Conservation (phyloP, 164 flowering plant species). For the Pachysandra terminalis region DNA sequence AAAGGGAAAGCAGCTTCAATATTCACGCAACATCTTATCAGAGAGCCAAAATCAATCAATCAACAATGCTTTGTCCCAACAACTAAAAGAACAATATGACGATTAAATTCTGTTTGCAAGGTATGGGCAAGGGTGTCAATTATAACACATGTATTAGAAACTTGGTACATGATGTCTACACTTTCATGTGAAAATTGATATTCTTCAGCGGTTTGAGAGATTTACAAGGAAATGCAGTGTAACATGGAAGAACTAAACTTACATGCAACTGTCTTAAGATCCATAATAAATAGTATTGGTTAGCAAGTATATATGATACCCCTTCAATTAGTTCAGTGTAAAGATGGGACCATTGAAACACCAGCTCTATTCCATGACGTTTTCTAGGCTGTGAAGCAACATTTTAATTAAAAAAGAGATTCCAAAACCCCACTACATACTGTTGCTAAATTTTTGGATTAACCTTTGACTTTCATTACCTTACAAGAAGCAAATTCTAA, state of each 20-base stretch:
- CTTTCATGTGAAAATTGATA: background rate
- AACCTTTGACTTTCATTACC: background rate
- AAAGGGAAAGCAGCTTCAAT: slow-evolving; percentile 1
- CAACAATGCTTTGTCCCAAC: too few relatives aligned
- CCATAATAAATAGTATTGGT: too few relatives aligned
- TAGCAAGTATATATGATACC: too few relatives aligned
- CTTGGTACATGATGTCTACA: background rate
- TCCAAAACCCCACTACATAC: background rate
- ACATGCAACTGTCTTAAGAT: too few relatives aligned
- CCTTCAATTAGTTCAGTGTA: too few relatives aligned
- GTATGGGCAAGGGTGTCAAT: background rate
- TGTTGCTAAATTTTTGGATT: background rate
- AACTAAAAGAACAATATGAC: background rate
- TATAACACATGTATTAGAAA: too few relatives aligned
- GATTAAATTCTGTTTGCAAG: background rate
- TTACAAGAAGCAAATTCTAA: background rate
- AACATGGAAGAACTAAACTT: too few relatives aligned
- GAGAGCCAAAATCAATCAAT: background rate
- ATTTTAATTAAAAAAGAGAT: background rate
- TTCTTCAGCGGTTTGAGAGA: background rate
- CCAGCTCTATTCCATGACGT: too few relatives aligned
- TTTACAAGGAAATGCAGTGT: background rate
- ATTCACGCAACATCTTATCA: background rate
- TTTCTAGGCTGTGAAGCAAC: background rate
- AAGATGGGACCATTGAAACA: too few relatives aligned